Evolutionary conservation across 768 basidiomycete species (phyloP).

Genomic region (Mycena vulgaris): DNA sequence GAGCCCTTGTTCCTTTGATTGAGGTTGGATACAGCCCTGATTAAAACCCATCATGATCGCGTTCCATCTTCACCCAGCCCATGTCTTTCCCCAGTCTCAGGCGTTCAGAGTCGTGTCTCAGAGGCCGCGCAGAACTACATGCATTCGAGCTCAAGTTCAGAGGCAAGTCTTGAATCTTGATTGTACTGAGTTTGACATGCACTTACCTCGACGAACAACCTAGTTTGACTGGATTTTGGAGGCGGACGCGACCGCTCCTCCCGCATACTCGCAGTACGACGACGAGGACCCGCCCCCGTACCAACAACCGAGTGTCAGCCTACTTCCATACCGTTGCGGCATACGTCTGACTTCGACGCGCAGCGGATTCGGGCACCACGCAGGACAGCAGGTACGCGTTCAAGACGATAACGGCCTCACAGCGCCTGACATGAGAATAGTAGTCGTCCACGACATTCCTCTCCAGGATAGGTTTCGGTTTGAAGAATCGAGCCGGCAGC

Average conservation of each 20-base stretch:
- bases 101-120: background rate
- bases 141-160: background rate
- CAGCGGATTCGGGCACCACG: background rate
- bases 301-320: constrained; percentile 1
- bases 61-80: background rate
- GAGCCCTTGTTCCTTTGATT: constrained; percentile 20
- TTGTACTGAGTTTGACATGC: background rate
- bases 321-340: background rate
- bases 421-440: background rate
- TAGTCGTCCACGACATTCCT: background rate
- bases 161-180: constrained; percentile 1
- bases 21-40: constrained; percentile 12
- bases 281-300: constrained; percentile 14
- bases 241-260: background rate
- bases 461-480: background rate
- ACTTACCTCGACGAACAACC: background rate
- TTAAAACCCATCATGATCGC: constrained; percentile 12
- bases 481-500: constrained; percentile 16
- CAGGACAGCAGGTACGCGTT: background rate
- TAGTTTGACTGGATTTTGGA: constrained; percentile 5
- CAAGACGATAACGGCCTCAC: background rate
- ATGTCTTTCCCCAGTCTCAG: constrained; percentile 11
- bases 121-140: background rate
- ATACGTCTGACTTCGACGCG: background rate
- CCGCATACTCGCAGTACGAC: constrained; percentile 7